These are phyloP conservation scores for Senna siamea DNA, from an alignment of 306 rosid species.

Conservation along the genomic window DNA sequence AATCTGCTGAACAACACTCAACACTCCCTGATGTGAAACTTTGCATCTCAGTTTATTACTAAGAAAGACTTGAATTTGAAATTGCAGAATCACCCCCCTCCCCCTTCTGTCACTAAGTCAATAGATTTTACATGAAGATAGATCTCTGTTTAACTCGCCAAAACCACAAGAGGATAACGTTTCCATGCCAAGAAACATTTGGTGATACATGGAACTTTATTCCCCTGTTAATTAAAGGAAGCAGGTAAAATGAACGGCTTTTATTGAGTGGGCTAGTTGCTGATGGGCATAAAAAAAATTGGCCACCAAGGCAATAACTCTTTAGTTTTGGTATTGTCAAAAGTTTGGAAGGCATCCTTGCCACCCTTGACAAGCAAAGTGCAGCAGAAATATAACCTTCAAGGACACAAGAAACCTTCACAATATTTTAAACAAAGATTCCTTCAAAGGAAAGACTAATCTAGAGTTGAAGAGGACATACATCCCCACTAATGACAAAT, in stretches of 20 bases:
- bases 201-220: neutral
- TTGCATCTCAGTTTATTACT: neutral
- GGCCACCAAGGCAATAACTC: no score
- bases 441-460: neutral
- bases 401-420: neutral
- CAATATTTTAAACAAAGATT: neutral
- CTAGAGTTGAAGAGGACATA: neutral
- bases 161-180: neutral
- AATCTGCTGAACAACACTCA: neutral
- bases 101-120: neutral
- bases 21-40: neutral
- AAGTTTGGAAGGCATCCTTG: no score
- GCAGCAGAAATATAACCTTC: slow-evolving; percentile 1
- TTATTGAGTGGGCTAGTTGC: no score
- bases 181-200: neutral
- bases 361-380: neutral
- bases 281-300: no score
- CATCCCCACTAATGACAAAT: neutral
- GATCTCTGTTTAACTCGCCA: neutral
- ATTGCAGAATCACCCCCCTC: neutral
- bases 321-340: no score
- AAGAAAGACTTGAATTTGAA: neutral
- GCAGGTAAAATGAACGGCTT: no score
- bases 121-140: neutral
- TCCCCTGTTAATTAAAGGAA: neutral